Evolutionary conservation across 805 yeast species (phyloP), one percentile per base, ranked within the genome.

Genomic region (Starmerella sp.): DNA sequence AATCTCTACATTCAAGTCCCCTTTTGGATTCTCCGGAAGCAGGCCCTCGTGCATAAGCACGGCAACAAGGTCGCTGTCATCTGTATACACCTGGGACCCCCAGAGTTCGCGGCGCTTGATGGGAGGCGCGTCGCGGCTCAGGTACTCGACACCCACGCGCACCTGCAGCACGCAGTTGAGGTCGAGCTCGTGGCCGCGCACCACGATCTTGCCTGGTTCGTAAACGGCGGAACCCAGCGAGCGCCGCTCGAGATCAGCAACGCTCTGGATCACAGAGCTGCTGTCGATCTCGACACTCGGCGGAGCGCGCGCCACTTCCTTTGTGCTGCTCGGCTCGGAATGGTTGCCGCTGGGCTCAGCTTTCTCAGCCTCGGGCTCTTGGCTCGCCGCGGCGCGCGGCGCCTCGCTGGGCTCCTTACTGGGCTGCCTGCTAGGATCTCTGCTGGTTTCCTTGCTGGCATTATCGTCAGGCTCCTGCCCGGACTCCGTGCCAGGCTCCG

Each of bases 11-110:
- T 81, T 67, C 42, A 83, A 67, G 62, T 83, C 87, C 13, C n/a
- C 15, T 5, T 30, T 28, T 6, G 10, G 7, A 60, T 55, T 60
- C 63, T 53, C 63, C 44, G 62, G 67, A 54, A 82, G 73, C 47
- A 83, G 69, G 0, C 96, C 96, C 57, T 81, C 72, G 63, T 93
- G 97, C 58, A 80, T 77, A 51, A 91, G 70, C 0, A 82, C 84
- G 5, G 86, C 75, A 38, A 91, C 75, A 2, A 90, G 71, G 67
- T 91, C 96, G 0, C 95, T 84, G 67, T 91, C 98, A 68, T 93
- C 97, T 0, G 97, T 86, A 68, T 91, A 93, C 0, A 93, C 74
- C 45, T 90, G 95, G 1, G 90, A 78, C 2, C 98, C 98, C 97
- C 97, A 91, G 1, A 89, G 76, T 51, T 80, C 71, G 34, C 83